phyloP scores from a whole-genome alignment of 2,329 filamentous ascomycete genomes.

The Hymenoscyphus infarciens region DNA sequence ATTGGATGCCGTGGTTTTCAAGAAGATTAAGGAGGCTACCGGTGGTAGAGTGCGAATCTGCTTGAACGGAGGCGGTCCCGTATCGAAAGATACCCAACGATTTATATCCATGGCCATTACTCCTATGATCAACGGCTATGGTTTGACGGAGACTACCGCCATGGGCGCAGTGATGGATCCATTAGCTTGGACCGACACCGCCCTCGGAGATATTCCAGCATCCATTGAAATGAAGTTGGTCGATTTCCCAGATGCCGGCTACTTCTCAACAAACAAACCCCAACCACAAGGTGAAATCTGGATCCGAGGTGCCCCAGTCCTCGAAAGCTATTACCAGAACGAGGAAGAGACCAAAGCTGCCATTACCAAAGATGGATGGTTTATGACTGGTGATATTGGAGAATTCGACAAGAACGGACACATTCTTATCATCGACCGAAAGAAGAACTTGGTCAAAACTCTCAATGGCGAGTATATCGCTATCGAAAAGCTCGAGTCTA shows the following conservation, averaged over 20 bases:
- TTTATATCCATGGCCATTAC: conserved; percentile 92
- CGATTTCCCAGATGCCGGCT: conserved; percentile 84
- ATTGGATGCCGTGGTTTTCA: conserved; percentile 83
- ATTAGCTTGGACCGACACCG: conserved; percentile 72
- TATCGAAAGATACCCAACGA: conserved; percentile 80
- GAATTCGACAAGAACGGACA: conserved; percentile 80
- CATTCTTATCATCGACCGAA: conserved; percentile 84
- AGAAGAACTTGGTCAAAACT: conserved; percentile 98
- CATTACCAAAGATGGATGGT: conserved; percentile 85
- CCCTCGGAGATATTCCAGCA: conserved; percentile 74
- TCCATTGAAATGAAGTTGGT: conserved; percentile 88
- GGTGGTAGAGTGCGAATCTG: conserved; percentile 85
- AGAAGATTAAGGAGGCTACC: conserved; percentile 84
- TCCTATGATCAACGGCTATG: conserved; percentile 93
- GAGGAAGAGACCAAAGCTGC: conserved; percentile 77
- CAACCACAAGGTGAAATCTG: conserved; percentile 87
- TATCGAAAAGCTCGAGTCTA: conserved; percentile 88
- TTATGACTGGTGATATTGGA: conserved; percentile 94
- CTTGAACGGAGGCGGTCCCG: conserved; percentile 90
- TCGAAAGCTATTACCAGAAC: conserved; percentile 78
- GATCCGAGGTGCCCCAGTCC: conserved; percentile 75
- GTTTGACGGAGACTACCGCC: conserved; percentile 87
- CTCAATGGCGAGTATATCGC: conserved; percentile 95
- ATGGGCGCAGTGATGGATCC: conserved; percentile 82
- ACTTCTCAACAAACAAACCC: conserved; percentile 64